Conservation (phyloP, 2,329 filamentous ascomycete species). For the Nigrospora osmanthi region DNA sequence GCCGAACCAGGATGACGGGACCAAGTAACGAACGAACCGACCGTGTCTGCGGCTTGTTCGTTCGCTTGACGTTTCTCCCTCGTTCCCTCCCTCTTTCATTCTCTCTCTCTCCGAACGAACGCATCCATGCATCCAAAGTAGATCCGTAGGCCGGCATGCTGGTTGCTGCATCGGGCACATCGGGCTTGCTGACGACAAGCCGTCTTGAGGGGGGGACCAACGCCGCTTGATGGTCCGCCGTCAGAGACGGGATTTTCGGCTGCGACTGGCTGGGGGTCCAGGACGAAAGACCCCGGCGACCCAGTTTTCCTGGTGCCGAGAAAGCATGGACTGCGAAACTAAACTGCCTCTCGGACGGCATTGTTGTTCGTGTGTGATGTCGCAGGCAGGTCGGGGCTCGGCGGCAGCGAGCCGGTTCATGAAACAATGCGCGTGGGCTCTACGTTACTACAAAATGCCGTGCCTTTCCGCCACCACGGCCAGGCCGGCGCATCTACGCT, state of each 20-base stretch:
- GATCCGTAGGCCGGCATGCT: background rate
- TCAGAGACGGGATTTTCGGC: background rate
- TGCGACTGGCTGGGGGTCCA: background rate
- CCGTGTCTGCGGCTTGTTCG: too few species aligned
- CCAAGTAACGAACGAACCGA: too few species aligned
- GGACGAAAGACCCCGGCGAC: background rate
- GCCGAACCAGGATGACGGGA: too few species aligned
- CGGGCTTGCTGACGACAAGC: background rate
- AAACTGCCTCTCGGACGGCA: background rate
- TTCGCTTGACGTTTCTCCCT: too few species aligned
- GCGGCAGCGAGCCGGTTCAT: background rate
- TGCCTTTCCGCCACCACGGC: background rate
- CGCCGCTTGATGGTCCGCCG: background rate
- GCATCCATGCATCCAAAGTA: background rate
- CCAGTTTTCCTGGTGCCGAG: background rate
- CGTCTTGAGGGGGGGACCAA: background rate
- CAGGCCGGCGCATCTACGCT: background rate
- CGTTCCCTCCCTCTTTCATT: too few species aligned
- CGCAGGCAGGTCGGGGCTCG: too few species aligned
- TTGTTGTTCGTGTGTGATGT: background rate
- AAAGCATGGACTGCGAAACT: background rate
- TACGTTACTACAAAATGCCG: background rate
- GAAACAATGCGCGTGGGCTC: background rate
- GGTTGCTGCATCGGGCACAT: background rate
- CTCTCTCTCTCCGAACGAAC: too few species aligned